Conservation (phyloP, 192 early-diverging fungal species). For the Lobosporangium transversale region DNA sequence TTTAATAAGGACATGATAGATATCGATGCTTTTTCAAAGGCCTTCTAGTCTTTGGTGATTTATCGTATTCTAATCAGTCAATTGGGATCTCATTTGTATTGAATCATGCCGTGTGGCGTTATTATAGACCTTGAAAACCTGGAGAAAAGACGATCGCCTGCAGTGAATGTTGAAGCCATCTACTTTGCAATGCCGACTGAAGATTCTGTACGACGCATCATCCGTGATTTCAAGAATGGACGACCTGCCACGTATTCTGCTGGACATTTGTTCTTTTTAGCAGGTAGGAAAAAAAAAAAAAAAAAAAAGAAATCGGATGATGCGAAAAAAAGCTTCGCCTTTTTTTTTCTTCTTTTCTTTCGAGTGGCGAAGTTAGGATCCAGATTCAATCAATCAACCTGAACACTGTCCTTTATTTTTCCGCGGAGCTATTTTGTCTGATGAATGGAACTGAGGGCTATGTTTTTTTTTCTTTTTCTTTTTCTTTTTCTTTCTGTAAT, state of each 20-base stretch:
- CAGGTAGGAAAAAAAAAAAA: constrained; percentile 48
- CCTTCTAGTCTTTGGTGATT: too few relatives aligned
- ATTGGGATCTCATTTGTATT: too few relatives aligned
- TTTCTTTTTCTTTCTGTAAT: neutral
- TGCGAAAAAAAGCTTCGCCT: too few relatives aligned
- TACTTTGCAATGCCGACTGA: constrained; percentile 70
- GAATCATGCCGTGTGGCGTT: too few relatives aligned
- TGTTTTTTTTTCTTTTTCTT: neutral
- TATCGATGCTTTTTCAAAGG: too few relatives aligned
- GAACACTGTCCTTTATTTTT: neutral
- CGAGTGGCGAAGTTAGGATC: too few relatives aligned
- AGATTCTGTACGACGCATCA: constrained; percentile 67
- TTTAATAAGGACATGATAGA: too few relatives aligned
- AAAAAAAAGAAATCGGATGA: neutral
- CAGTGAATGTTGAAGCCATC: constrained; percentile 67
- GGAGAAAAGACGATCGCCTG: constrained; percentile 66
- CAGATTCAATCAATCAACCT: too few relatives aligned
- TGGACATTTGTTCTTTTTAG: constrained; percentile 68
- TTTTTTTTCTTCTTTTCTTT: too few relatives aligned
- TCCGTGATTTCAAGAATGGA: constrained; percentile 65
- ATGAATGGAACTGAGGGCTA: neutral
- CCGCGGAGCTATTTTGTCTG: neutral
- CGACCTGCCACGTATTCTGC: constrained; percentile 66
- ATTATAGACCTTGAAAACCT: constrained; percentile 66
- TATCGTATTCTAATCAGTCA: too few relatives aligned